Conservation (phyloP, 2,329 filamentous ascomycete genomes). For the Colletotrichum falcatum region DNA sequence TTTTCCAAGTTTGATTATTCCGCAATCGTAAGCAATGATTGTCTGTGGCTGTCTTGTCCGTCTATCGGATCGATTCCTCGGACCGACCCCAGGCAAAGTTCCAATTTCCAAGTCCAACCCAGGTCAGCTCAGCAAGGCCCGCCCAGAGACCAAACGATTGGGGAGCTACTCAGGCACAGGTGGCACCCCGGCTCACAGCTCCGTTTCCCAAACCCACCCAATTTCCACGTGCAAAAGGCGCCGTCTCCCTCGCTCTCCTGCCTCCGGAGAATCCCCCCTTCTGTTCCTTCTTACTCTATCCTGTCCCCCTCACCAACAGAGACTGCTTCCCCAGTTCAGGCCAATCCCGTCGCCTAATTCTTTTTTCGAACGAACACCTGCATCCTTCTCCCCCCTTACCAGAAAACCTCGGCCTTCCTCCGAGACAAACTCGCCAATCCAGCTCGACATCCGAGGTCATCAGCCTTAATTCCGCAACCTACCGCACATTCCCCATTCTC, state of each 20-base stretch:
- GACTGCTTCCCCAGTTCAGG: slow-evolving; percentile 20
- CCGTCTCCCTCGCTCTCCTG: slow-evolving; percentile 35
- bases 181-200: slow-evolving; percentile 27
- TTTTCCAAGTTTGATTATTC: not conserved
- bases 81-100: slow-evolving; percentile 15
- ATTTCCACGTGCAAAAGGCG: slow-evolving; percentile 40
- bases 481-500: slow-evolving; percentile 24
- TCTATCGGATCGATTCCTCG: not conserved
- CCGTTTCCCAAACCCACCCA: slow-evolving; percentile 34
- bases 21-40: slow-evolving; percentile 4
- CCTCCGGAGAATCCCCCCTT: slow-evolving; percentile 8
- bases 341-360: slow-evolving; percentile 29
- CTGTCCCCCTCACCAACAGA: slow-evolving; percentile 4
- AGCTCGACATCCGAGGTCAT: slow-evolving; percentile 41
- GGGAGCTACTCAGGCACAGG: slow-evolving; percentile 20
- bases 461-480: slow-evolving; percentile 37
- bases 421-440: slow-evolving; percentile 30
- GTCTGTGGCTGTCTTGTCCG: not conserved
- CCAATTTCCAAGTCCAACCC: not conserved
- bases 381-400: not conserved
- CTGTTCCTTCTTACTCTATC: slow-evolving; percentile 6
- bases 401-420: slow-evolving; percentile 31
- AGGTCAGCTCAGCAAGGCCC: slow-evolving; percentile 27
- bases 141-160: slow-evolving; percentile 33
- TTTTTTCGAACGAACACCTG: slow-evolving; percentile 7